Base-by-base conservation (phyloP, 2,329 filamentous ascomycete genomes). In the Cladobotryum mycophilum region DNA sequence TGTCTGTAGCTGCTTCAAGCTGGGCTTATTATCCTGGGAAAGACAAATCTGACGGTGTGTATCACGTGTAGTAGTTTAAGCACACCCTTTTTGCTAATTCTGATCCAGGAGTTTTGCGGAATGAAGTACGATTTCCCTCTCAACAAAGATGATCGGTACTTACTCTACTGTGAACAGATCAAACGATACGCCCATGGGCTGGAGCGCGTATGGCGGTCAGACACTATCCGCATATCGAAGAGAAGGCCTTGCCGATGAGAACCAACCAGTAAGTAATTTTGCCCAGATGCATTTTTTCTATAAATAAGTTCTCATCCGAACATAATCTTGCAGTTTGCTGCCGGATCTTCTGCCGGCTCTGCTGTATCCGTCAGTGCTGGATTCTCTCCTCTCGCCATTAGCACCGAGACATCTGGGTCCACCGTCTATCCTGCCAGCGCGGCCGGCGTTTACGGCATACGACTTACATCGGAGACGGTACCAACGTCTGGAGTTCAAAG, bases 311-410 rank as follows among this genome's bases (percentile, higher is more conserved):
- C 2, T 40, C 14, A n/a, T n/a, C 15, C 35, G 20, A 45, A 5
- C 30, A 37, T 12, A 45, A 13, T 7, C 12, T 1, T n/a, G 9
- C 17, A 67, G 60, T 53, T 56, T 1, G 64, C 66, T 1, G 62
- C 62, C 1, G 66, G 66, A 30, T 69, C 62, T 1, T 68, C 65
- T 1, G 52, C 60, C 2, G 66, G 67, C 17, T 66, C 67, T n/a
- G 65, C 60, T 11, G 65, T 68, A 3, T 59, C 60, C 3, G 59
- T 67, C 0, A 58, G 64, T 0, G 63, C 64, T 3, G 64, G 66
- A 0, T 64, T 62, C 22, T 52, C 50, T 25, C 65, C 66, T 25
- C 53, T 69, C 4, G 59, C 63, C 8, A 60, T 68, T 22, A 65
- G 58, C 7, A 64, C 63, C 15, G 65, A 69, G 53, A 68, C 66